Base-by-base conservation (phyloP, 805 yeast genomes). In the Lachancea dasiensis region DNA sequence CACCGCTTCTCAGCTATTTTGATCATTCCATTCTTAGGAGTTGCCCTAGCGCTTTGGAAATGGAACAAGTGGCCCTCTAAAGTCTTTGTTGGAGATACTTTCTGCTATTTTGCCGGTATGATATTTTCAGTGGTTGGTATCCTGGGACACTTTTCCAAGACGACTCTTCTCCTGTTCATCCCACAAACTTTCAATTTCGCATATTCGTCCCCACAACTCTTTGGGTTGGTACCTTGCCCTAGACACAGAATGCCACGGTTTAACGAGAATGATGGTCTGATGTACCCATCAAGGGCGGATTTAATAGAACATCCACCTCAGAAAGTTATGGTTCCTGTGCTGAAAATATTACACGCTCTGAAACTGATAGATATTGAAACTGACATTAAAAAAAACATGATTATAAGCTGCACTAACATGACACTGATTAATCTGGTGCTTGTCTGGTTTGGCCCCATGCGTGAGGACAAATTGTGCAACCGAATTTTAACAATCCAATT, bases 61-160 rank as follows among this genome's bases (percentile, higher is more conserved):
- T 81, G 70, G 67, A 92, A 92, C 58, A 83, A 89, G 81, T 92
- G 70, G 67, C 98, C 98, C 0, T 86, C 98, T 0, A 65, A 65
- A 40, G 97, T 86, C 1, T 92, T 92, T 64, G 99, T 92, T 6
- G 99, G 99, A 21, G 99, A 92, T 58, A 90, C 98, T 0, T 92
- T 83, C 67, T 92, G 99, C 64, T 92, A 92, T 63, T 89, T 92
- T 61, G 86, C 95, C 18, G 99, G 99, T 3, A 92, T 92, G 98
- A 95, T 92, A 1, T 87, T 92, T 61, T 98, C 97, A 0, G 92
- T 89, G 19, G 95, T 86, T 21, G 97, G 97, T 1, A 92, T 92
- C 24, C 70, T 86, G 41, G 97, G 97, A 1, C 99, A 92, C 66
- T 92, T 89, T 60, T 86, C 96, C 29, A 92, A 92, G 63, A 92